phyloP scores from a whole-genome alignment of 192 early-diverging fungal species.

The Rhizophagus prolifer region DNA sequence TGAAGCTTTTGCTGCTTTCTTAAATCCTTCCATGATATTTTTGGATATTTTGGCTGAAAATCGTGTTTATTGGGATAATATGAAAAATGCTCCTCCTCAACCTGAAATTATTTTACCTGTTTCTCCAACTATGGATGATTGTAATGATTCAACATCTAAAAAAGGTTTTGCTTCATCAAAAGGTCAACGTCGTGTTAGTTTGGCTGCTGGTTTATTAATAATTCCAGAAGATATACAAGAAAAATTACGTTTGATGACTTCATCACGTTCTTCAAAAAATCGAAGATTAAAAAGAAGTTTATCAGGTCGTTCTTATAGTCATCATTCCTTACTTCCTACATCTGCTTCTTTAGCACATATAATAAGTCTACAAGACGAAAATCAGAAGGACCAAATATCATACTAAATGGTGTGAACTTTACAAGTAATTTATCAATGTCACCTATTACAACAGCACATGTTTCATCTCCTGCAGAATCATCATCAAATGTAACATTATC shows the following conservation, averaged over 20 bases:
- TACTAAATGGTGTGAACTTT: not conserved
- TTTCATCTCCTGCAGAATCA: not conserved
- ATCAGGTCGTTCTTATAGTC: constrained; percentile 29
- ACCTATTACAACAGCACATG: not conserved
- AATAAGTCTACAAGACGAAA: not conserved
- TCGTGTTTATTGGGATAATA: constrained; percentile 55
- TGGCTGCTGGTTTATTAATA: constrained; percentile 46
- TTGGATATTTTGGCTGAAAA: constrained; percentile 60
- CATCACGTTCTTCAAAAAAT: not conserved
- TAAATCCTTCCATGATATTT: constrained; percentile 64
- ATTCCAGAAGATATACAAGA: constrained; percentile 43
- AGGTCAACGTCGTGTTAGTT: constrained; percentile 41
- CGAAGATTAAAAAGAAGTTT: constrained; percentile 25
- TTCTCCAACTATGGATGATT: constrained; percentile 28
- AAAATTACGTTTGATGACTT: constrained; percentile 6
- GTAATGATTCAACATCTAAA: not conserved
- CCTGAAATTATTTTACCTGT: constrained; percentile 26
- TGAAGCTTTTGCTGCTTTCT: constrained; percentile 73
- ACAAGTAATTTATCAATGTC: not conserved
- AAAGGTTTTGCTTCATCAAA: not conserved
- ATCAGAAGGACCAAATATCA: not conserved
- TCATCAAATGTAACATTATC: not conserved
- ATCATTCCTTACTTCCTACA: constrained; percentile 20
- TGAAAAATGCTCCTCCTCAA: constrained; percentile 22
- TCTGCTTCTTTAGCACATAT: not conserved